Evolutionary conservation across 768 basidiomycete genomes (phyloP), one percentile per base, ranked within the genome.

Genomic region (Phanerochaete carnosa): DNA sequence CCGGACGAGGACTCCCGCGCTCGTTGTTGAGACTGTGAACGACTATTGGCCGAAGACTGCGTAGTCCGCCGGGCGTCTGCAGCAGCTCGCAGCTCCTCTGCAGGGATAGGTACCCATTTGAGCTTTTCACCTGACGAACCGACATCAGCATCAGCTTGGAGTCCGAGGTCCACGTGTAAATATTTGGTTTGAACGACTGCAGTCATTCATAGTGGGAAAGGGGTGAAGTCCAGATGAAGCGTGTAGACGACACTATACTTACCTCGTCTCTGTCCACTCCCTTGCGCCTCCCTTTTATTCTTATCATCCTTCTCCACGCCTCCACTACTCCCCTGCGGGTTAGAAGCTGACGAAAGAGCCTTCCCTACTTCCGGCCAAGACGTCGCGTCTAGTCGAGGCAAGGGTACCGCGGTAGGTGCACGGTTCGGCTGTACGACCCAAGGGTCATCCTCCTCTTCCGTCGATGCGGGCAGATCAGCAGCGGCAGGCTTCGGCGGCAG

Each of bases 101-200:
- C 73, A 1, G 85, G 83, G 45, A 86, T 83, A n/a, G 78, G 76
- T 0, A 81, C 77, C 86, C 86, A 86, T 73, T 85, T 86, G 5
- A 79, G 72, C 73, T 84, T 85, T 70, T 83, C 83, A 64, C 75
- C 81, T 80, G 60, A 60, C n/a, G 32, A 15, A 46, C 13, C 16
- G 23, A 3, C 15, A 52, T 46, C 3, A 45, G 50, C 39, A 11
- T 19, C 8, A 19, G 19, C 8, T 8, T 43, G 8, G 39, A 7
- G 11, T 43, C 53, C 51, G 39, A 25, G n/a, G 26, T 45, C 30
- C 29, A 46, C 57, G 23, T 3, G 55, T 28, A 63, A 35, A 47
- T 13, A 45, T 32, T 45, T 59, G 57, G 52, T 35, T 57, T 52
- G 57, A 26, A 49, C 26, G 9, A 47, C 46, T 45, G 59, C n/a